Conservation (phyloP, 202 grass and related monocot genomes). For the Carex arenaria region DNA sequence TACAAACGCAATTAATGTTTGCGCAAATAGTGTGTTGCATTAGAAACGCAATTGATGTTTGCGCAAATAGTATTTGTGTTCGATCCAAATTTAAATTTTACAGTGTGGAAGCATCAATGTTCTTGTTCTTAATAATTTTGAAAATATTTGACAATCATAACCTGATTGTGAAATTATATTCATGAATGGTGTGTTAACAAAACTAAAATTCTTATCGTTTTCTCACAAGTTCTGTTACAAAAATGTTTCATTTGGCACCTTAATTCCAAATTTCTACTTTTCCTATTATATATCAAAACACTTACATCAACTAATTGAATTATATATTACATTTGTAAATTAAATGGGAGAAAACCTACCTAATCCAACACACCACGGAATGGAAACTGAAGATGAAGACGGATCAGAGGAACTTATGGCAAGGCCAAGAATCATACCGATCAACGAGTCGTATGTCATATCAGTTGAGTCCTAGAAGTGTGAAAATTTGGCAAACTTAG, state of each 20-base stretch:
- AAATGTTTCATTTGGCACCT: too few relatives aligned
- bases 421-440: slow-evolving; percentile 50
- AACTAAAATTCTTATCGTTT: too few relatives aligned
- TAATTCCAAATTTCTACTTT: too few relatives aligned
- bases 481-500: not conserved
- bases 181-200: too few relatives aligned
- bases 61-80: not conserved
- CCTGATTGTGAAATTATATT: not conserved
- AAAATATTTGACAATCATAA: not conserved
- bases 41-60: not conserved
- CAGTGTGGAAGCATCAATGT: not conserved
- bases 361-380: slow-evolving; percentile 55
- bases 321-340: not conserved
- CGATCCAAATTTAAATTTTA: not conserved
- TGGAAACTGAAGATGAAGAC: slow-evolving; percentile 32
- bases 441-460: slow-evolving; percentile 25
- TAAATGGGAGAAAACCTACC: slow-evolving; percentile 23
- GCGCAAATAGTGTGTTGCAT: not conserved
- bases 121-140: not conserved
- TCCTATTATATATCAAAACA: too few relatives aligned
- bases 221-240: too few relatives aligned
- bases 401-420: slow-evolving; percentile 36
- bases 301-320: too few relatives aligned
- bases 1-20: not conserved
- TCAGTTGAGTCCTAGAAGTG: slow-evolving; percentile 22